Evolutionary conservation across 2,329 filamentous ascomycete species (phyloP).

Genomic region (Cladosporium sp.): DNA sequence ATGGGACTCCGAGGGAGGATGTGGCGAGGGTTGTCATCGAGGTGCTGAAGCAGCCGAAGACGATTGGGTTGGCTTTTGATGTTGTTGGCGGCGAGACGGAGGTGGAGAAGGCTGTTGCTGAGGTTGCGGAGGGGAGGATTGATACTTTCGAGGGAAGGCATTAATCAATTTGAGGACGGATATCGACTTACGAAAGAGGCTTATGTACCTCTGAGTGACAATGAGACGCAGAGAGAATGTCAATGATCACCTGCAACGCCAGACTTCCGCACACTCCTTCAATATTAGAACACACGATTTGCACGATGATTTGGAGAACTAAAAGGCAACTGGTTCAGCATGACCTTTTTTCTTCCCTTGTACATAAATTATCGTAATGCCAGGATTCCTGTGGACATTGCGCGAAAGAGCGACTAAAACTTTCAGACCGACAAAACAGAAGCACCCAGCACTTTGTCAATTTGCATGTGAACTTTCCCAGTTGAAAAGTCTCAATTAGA

Average conservation of each 20-base stretch:
- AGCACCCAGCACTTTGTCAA: too few relatives aligned
- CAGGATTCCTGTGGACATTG: too few relatives aligned
- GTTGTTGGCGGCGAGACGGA: constrained; percentile 43
- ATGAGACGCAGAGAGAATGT: not conserved
- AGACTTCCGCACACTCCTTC: too few relatives aligned
- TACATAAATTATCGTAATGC: too few relatives aligned
- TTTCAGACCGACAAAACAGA: too few relatives aligned
- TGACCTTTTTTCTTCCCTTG: too few relatives aligned
- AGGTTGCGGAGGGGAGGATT: constrained; percentile 40
- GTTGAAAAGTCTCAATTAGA: too few relatives aligned
- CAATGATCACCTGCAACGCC: not conserved
- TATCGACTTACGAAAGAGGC: not conserved
- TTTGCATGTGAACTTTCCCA: too few relatives aligned
- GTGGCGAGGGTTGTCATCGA: constrained; percentile 61
- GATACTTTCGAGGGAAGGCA: constrained; percentile 39
- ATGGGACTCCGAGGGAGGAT: constrained; percentile 54
- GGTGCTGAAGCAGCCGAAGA: constrained; percentile 53
- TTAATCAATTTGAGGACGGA: constrained; percentile 11
- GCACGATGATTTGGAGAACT: too few relatives aligned
- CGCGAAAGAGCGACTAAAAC: too few relatives aligned
- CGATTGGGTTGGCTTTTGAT: constrained; percentile 47
- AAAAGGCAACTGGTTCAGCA: too few relatives aligned
- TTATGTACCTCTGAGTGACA: not conserved
- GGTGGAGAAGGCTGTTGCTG: constrained; percentile 42
- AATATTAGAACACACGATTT: too few relatives aligned